phyloP scores from a whole-genome alignment of 805 yeast species.

The Yarrowia porcina region DNA sequence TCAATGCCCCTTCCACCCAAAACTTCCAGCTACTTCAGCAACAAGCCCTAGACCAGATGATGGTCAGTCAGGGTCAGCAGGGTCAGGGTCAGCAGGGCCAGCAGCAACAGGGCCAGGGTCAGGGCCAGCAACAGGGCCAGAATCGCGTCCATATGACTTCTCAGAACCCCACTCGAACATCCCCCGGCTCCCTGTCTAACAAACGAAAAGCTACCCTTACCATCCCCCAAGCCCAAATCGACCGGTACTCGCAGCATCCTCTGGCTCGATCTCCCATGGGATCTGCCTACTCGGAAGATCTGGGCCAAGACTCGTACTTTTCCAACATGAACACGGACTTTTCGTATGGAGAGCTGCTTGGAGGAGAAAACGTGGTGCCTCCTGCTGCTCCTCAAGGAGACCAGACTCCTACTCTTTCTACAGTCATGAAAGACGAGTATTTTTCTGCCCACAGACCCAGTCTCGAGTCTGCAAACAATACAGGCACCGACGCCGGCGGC shows the following conservation, averaged over 20 bases:
- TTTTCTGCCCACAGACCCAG: conserved; percentile 8
- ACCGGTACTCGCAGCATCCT: conserved; percentile 17
- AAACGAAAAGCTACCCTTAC: conserved; percentile 19
- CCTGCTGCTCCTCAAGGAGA: conserved; percentile 21
- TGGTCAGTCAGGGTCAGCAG: background rate
- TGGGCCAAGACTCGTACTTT: conserved; percentile 18
- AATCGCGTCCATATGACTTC: background rate
- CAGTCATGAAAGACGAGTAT: conserved; percentile 20
- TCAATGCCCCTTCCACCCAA: background rate
- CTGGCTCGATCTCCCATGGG: conserved; percentile 17
- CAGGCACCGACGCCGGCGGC: background rate
- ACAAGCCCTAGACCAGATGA: background rate
- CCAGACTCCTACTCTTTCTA: conserved; percentile 11
- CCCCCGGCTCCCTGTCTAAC: conserved; percentile 1
- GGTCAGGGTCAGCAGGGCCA: background rate
- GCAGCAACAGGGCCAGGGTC: background rate
- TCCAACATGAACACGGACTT: conserved; percentile 11
- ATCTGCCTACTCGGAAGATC: conserved; percentile 14
- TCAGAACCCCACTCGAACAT: background rate
- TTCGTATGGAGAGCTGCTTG: conserved; percentile 7
- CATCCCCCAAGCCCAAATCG: conserved; percentile 23
- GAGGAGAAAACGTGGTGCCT: conserved; percentile 15
- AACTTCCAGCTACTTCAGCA: conserved; percentile 1
- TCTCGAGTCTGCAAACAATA: background rate
- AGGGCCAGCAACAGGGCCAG: background rate